Percentiles rank a stretch among this genome's conserved stretches.
phyloP scores from a whole-genome alignment of 1,284 basidiomycete species.

The Cerrena zonata region DNA sequence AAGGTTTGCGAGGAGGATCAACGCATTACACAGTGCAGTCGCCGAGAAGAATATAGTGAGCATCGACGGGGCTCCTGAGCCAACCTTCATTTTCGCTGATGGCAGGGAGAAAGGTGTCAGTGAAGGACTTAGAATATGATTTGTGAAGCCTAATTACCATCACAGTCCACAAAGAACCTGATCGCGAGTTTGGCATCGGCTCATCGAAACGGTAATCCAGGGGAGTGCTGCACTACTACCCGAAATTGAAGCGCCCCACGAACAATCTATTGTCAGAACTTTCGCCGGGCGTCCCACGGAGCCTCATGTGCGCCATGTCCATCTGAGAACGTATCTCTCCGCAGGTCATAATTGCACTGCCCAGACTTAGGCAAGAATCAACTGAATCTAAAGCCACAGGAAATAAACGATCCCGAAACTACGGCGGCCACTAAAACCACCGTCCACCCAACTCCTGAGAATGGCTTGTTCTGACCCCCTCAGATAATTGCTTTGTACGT shows the following conservation, averaged over 20 bases:
- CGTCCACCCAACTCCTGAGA: neutral
- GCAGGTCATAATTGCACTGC: neutral
- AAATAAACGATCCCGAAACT: neutral
- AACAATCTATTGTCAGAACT: neutral
- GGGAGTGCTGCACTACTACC: neutral
- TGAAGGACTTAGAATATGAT: neutral
- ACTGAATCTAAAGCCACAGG: too few relatives aligned
- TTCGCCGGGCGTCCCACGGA: neutral
- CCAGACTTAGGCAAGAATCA: neutral
- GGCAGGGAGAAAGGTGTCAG: neutral
- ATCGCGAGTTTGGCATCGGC: neutral
- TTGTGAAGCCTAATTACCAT: neutral
- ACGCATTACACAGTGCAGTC: neutral
- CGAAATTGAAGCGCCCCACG: neutral
- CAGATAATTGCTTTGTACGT: neutral
- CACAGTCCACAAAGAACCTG: neutral
- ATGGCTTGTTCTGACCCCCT: neutral
- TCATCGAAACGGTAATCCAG: neutral
- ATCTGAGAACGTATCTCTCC: too few relatives aligned
- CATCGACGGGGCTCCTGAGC: neutral
- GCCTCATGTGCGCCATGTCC: neutral
- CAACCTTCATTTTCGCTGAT: neutral
- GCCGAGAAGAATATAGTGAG: neutral
- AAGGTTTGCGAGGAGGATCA: neutral
- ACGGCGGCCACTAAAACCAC: neutral